phyloP scores from a whole-genome alignment of 2,329 filamentous ascomycete genomes.

The Penicillium expansum region DNA sequence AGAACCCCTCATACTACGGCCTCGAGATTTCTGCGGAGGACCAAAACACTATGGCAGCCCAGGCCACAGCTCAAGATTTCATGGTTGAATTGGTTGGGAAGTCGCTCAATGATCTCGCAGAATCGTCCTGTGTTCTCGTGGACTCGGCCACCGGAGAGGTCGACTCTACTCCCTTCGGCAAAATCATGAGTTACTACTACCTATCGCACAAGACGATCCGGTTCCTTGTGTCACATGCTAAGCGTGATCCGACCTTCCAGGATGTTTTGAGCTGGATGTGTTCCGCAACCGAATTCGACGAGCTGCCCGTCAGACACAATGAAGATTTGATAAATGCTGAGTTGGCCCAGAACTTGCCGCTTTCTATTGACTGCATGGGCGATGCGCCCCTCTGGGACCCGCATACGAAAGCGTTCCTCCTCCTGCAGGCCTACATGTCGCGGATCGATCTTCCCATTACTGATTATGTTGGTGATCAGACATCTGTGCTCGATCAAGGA shows the following conservation, averaged over 20 bases:
- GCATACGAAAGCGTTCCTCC: slow-evolving; percentile 90
- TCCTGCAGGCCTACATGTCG: slow-evolving; percentile 93
- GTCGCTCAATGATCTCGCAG: slow-evolving; percentile 75
- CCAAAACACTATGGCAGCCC: slow-evolving; percentile 81
- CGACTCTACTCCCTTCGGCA: slow-evolving; percentile 84
- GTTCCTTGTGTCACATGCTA: slow-evolving; percentile 73
- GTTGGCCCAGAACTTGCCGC: slow-evolving; percentile 75
- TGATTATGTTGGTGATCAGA: slow-evolving; percentile 95
- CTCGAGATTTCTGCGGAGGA: slow-evolving; percentile 90
- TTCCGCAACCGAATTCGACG: slow-evolving; percentile 90
- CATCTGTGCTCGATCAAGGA: slow-evolving; percentile 83
- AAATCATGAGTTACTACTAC: slow-evolving; percentile 99
- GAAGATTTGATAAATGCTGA: slow-evolving; percentile 96
- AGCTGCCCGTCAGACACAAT: slow-evolving; percentile 95
- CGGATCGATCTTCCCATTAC: slow-evolving; percentile 89
- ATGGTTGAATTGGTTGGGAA: slow-evolving; percentile 91
- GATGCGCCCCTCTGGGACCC: slow-evolving; percentile 93
- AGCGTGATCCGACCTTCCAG: slow-evolving; percentile 70
- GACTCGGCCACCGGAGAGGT: slow-evolving; percentile 80
- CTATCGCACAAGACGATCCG: slow-evolving; percentile 93
- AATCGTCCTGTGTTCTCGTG: slow-evolving; percentile 79
- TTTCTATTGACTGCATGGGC: slow-evolving; percentile 60
- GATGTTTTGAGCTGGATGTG: slow-evolving; percentile 92
- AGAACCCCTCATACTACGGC: slow-evolving; percentile 97
- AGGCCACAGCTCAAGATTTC: slow-evolving; percentile 85